Evolutionary conservation across 768 basidiomycete species (phyloP).

Genomic region (Boletus edulis): DNA sequence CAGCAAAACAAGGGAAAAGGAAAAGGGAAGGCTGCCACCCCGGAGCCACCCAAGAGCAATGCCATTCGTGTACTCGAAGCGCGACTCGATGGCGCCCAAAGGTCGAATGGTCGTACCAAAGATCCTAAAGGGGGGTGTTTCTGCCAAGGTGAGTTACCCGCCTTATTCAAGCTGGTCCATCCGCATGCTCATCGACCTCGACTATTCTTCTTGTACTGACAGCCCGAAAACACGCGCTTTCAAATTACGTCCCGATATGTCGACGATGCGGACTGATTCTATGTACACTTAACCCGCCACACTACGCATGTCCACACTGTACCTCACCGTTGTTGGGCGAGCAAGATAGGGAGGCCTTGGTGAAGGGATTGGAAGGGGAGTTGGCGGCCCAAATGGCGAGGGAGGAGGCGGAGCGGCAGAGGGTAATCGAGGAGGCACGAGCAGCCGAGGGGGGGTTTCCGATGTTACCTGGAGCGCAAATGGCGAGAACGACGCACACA

Average conservation of each 20-base stretch:
- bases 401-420: slow-evolving; percentile 50
- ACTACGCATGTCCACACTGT: slow-evolving; percentile 57
- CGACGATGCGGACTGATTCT: slow-evolving; percentile 59
- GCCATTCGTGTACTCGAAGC: slow-evolving; percentile 47
- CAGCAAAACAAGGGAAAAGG: slow-evolving; percentile 28
- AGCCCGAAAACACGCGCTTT: slow-evolving; percentile 62
- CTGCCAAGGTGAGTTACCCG: slow-evolving; percentile 51
- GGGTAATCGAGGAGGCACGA: slow-evolving; percentile 45
- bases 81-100: slow-evolving; percentile 40
- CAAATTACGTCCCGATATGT: slow-evolving; percentile 55
- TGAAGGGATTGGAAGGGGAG: slow-evolving; percentile 43
- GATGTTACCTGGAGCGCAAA: slow-evolving; percentile 34
- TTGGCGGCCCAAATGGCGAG: slow-evolving; percentile 41
- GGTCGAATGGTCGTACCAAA: slow-evolving; percentile 33
- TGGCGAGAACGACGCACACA: slow-evolving; percentile 10
- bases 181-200: not conserved
- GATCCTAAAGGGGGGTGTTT: slow-evolving; percentile 70
- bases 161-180: too few relatives aligned
- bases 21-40: slow-evolving; percentile 39
- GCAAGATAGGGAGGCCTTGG: slow-evolving; percentile 34
- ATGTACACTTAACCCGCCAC: slow-evolving; percentile 54
- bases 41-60: slow-evolving; percentile 44
- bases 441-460: slow-evolving; percentile 63
- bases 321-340: slow-evolving; percentile 35
- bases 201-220: not conserved